A percentile compares a stretch with the other conserved stretches of the same genome.
phyloP scores from a whole-genome alignment of 2,329 filamentous ascomycete genomes.

The Botryotinia calthae region DNA sequence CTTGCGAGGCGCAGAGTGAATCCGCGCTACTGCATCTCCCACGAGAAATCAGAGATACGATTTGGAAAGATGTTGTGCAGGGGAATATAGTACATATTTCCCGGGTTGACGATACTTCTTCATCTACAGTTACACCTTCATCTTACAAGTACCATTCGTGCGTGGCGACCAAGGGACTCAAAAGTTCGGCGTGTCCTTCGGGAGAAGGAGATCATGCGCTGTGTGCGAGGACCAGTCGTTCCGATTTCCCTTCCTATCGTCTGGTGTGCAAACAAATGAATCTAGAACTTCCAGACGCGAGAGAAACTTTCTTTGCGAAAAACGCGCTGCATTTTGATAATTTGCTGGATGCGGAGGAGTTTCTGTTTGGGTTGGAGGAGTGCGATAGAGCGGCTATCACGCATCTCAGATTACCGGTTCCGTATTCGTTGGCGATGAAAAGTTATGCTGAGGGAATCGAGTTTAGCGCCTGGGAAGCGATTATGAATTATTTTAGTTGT shows the following conservation, averaged over 20 bases:
- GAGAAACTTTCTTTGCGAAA: slow-evolving; percentile 21
- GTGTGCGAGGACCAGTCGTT: slow-evolving; percentile 17
- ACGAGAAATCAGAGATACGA: slow-evolving; percentile 26
- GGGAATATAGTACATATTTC: slow-evolving; percentile 27
- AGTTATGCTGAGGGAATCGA: background rate
- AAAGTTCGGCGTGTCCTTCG: slow-evolving; percentile 22
- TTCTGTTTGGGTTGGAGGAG: slow-evolving; percentile 27
- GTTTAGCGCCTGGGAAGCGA: slow-evolving; percentile 20
- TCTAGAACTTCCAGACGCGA: slow-evolving; percentile 22
- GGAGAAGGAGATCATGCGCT: slow-evolving; percentile 25
- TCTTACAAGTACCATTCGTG: slow-evolving; percentile 4
- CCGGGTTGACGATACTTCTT: background rate
- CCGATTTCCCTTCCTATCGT: slow-evolving; percentile 17
- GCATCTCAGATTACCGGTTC: slow-evolving; percentile 25
- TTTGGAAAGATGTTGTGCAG: slow-evolving; percentile 23
- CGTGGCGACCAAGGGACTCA: background rate
- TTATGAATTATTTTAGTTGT: slow-evolving; percentile 30
- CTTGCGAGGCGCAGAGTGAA: slow-evolving; percentile 13
- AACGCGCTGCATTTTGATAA: slow-evolving; percentile 31
- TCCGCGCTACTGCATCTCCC: background rate
- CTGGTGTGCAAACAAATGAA: slow-evolving; percentile 28
- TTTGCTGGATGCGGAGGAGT: slow-evolving; percentile 22
- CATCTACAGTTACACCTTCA: background rate
- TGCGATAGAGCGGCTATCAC: slow-evolving; percentile 24
- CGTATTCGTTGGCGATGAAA: slow-evolving; percentile 1